These are phyloP conservation scores for Rhodotorula babjevae DNA, from an alignment of 768 basidiomycete genomes.

Conservation along the genomic window DNA sequence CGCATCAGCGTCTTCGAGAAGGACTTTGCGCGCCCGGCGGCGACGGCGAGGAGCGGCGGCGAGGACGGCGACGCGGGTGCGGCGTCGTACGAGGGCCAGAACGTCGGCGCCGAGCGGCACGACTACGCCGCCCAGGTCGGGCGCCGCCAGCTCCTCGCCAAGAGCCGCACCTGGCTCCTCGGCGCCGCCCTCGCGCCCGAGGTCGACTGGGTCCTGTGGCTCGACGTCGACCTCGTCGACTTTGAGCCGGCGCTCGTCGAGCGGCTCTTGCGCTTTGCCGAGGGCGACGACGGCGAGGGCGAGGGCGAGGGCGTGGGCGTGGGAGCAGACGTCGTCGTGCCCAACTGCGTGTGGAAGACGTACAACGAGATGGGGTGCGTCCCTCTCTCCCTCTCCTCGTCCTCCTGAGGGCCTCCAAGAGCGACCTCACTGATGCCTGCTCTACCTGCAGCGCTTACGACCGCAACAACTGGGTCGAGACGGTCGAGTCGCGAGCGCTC, in stretches of 20 bases:
- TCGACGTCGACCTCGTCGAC: constrained; percentile 39
- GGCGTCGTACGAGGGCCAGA: background rate
- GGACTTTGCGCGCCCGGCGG: constrained; percentile 7
- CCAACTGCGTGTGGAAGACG: constrained; percentile 33
- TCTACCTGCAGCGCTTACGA: constrained; percentile 28
- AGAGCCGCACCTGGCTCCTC: constrained; percentile 26
- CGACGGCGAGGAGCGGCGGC: too few relatives aligned
- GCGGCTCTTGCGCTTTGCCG: constrained; percentile 20
- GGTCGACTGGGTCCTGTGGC: constrained; percentile 40
- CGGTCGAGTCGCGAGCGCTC: constrained; percentile 27
- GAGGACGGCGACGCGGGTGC: background rate
- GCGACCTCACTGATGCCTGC: background rate
- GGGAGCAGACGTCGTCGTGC: constrained; percentile 8
- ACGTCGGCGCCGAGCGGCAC: constrained; percentile 16
- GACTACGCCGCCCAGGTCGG: constrained; percentile 4
- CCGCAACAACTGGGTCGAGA: constrained; percentile 42
- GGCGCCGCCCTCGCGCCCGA: constrained; percentile 5
- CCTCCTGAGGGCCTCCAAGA: too few relatives aligned
- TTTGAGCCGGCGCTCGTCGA: constrained; percentile 29
- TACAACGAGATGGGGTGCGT: constrained; percentile 35
- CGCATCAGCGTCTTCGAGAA: constrained; percentile 10
- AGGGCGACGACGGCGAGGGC: constrained; percentile 1
- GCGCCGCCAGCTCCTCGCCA: constrained; percentile 5
- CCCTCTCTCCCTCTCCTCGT: background rate
- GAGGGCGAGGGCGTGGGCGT: background rate